A percentile compares a stretch with the other conserved stretches of the same genome.
Evolutionary conservation across 768 basidiomycete species (phyloP).

Genomic region (Podaxis pistillaris): DNA sequence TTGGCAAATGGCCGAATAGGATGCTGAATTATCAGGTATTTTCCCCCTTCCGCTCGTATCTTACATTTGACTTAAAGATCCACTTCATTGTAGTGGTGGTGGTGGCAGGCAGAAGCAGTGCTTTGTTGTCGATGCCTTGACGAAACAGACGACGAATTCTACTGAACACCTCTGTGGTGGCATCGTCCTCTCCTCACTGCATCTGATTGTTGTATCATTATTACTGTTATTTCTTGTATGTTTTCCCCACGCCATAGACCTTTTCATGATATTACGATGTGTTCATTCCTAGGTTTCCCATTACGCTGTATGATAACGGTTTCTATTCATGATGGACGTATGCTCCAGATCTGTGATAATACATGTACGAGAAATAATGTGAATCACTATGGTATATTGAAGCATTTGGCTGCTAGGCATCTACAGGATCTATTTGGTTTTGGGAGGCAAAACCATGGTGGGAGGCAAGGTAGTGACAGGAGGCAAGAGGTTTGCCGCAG

Average conservation of each 20-base stretch:
- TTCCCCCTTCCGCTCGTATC: not conserved
- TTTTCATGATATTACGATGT: not conserved
- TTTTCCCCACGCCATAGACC: not conserved
- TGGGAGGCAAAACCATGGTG: slow-evolving; percentile 68
- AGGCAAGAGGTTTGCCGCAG: slow-evolving; percentile 77
- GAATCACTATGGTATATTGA: slow-evolving; percentile 1
- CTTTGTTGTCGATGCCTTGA: slow-evolving; percentile 61
- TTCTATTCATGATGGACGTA: not conserved
- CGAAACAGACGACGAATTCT: slow-evolving; percentile 48
- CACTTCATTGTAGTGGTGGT: slow-evolving; percentile 67
- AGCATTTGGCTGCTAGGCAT: slow-evolving; percentile 8
- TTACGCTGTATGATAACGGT: not conserved
- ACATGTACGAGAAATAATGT: not conserved
- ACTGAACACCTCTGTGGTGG: not conserved
- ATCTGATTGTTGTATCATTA: not conserved
- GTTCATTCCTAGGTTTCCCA: not conserved
- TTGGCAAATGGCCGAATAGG: slow-evolving; percentile 51
- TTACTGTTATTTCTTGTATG: not conserved
- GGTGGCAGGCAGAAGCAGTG: slow-evolving; percentile 69
- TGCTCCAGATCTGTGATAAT: not conserved
- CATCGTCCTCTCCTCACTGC: not conserved
- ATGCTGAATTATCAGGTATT: slow-evolving; percentile 68
- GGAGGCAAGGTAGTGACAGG: slow-evolving; percentile 61
- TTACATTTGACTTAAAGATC: not conserved
- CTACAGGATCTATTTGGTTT: slow-evolving; percentile 35